These are phyloP conservation scores for Mortierella hygrophila DNA, from an alignment of 192 early-diverging fungal species.

Conservation along the genomic window DNA sequence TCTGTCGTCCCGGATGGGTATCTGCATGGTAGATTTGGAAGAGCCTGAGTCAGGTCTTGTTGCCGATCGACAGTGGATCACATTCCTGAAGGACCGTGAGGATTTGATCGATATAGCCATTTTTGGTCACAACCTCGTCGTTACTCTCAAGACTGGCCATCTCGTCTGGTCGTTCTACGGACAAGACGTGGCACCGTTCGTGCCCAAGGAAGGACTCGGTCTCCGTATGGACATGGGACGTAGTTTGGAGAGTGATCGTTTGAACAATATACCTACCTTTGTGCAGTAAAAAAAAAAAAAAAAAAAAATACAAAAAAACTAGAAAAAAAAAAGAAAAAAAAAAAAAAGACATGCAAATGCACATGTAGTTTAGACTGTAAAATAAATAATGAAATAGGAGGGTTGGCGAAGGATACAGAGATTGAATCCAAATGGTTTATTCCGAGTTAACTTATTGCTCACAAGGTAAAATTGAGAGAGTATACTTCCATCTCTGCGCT, in stretches of 20 bases:
- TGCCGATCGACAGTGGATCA: slow-evolving; percentile 25
- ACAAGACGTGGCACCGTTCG: neutral
- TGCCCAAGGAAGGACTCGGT: neutral
- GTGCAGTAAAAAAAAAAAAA: too few relatives aligned
- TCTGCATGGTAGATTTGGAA: slow-evolving; percentile 33
- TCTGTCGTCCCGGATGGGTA: slow-evolving; percentile 15
- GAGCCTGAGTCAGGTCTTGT: neutral
- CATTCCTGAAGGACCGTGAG: slow-evolving; percentile 12
- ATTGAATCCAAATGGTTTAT: too few relatives aligned
- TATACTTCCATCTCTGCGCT: too few relatives aligned
- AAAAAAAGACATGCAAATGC: too few relatives aligned
- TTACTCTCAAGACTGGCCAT: slow-evolving; percentile 23
- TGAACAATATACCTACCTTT: neutral
- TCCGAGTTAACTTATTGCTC: too few relatives aligned
- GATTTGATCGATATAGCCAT: slow-evolving; percentile 40
- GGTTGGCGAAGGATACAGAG: too few relatives aligned
- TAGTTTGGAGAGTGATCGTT: neutral
- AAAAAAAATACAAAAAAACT: too few relatives aligned
- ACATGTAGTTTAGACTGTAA: too few relatives aligned
- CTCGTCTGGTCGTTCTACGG: slow-evolving; percentile 43
- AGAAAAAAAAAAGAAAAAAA: too few relatives aligned
- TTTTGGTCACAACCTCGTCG: slow-evolving; percentile 24
- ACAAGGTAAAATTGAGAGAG: too few relatives aligned
- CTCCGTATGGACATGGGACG: neutral
- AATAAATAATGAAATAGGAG: too few relatives aligned